Conservation (phyloP, 1,284 basidiomycete species). For the Cutaneotrichosporon mucoides region DNA sequence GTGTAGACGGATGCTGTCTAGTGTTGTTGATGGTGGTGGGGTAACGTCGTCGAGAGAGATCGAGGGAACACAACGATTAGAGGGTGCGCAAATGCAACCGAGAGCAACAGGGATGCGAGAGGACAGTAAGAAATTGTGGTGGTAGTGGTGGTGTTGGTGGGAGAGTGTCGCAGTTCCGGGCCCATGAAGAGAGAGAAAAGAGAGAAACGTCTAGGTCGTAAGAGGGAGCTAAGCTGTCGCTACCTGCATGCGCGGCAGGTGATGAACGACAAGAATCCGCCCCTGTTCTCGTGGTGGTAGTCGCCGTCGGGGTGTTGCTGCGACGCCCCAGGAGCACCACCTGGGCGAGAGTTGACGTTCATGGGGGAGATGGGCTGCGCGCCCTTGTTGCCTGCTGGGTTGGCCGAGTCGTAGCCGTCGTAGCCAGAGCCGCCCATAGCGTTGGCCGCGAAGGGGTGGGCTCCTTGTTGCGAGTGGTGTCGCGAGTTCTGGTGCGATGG, state of each 20-base stretch:
- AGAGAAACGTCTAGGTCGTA: slow-evolving; percentile 1
- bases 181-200: slow-evolving; percentile 7
- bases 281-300: slow-evolving; percentile 34
- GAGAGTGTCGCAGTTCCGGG: not conserved
- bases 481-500: slow-evolving; percentile 41
- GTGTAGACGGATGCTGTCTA: not conserved
- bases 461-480: slow-evolving; percentile 41
- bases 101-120: slow-evolving; percentile 5
- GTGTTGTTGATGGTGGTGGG: slow-evolving; percentile 1
- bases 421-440: slow-evolving; percentile 2
- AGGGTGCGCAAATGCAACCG: slow-evolving; percentile 6
- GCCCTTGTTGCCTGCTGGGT: slow-evolving; percentile 18
- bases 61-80: slow-evolving; percentile 11
- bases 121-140: not conserved
- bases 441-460: slow-evolving; percentile 46
- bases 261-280: slow-evolving; percentile 42
- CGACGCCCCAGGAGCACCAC: slow-evolving; percentile 27
- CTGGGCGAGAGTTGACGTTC: slow-evolving; percentile 38
- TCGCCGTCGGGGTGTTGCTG: slow-evolving; percentile 43
- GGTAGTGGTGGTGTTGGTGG: too few species aligned
- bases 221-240: not conserved
- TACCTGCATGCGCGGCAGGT: slow-evolving; percentile 45
- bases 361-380: slow-evolving; percentile 38
- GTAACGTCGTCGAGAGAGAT: not conserved
- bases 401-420: slow-evolving; percentile 39